These are phyloP conservation scores for Chlamydomonas reinhardtii DNA, from an alignment of 163 green algal genomes.

Conservation along the genomic window DNA sequence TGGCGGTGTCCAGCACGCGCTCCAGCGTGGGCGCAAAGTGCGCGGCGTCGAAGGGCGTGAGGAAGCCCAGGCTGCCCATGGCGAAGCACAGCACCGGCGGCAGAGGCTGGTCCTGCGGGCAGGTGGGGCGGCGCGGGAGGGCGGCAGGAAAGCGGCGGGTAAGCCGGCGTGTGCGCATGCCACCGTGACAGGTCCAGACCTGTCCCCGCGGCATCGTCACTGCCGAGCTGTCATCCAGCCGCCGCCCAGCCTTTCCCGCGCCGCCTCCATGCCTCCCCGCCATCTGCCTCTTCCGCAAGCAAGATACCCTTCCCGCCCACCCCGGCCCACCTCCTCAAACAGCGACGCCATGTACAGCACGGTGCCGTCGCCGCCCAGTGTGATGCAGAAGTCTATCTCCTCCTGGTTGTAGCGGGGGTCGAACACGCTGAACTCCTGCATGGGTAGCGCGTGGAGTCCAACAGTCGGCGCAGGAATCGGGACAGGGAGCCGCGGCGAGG, in stretches of 20 bases:
- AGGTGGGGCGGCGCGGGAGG: not conserved
- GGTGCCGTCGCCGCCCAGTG: constrained; percentile 76
- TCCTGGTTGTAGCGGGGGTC: constrained; percentile 32
- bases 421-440: constrained; percentile 49
- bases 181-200: too few species aligned
- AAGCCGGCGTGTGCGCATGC: too few species aligned
- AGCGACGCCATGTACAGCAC: constrained; percentile 90
- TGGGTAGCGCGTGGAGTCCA: too few species aligned
- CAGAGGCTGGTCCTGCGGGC: constrained; percentile 75
- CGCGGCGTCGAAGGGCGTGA: constrained; percentile 88
- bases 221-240: too few species aligned
- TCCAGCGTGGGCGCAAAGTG: constrained; percentile 63
- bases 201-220: too few species aligned
- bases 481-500: too few species aligned
- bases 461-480: too few species aligned
- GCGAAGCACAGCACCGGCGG: constrained; percentile 90
- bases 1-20: constrained; percentile 50
- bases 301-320: too few species aligned
- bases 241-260: too few species aligned
- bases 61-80: constrained; percentile 91
- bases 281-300: too few species aligned
- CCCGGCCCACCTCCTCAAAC: constrained; percentile 69
- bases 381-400: constrained; percentile 85
- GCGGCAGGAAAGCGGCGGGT: not conserved
- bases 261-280: too few species aligned